These are phyloP conservation scores for Leccinum longicurvipes DNA, from an alignment of 768 basidiomycete genomes.

Conservation along the genomic window DNA sequence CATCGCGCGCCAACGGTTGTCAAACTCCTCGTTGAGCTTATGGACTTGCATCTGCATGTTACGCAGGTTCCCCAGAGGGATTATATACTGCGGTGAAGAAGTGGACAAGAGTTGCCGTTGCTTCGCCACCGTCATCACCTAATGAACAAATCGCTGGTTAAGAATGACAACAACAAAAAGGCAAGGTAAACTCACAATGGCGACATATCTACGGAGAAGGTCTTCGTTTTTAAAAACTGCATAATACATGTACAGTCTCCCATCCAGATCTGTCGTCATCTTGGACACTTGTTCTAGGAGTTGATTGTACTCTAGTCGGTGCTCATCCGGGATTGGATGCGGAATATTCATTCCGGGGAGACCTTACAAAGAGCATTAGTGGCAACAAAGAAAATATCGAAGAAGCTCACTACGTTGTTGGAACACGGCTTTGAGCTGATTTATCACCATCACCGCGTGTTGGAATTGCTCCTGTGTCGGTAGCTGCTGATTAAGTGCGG, in stretches of 20 bases:
- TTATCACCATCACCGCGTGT: constrained; percentile 27
- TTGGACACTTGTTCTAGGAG: constrained; percentile 49
- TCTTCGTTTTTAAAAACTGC: constrained; percentile 48
- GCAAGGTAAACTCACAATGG: constrained; percentile 45
- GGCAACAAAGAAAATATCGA: constrained; percentile 7
- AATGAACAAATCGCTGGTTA: constrained; percentile 6
- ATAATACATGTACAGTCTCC: constrained; percentile 45
- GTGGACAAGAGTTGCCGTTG: constrained; percentile 26
- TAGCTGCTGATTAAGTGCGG: constrained; percentile 4
- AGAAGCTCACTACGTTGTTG: constrained; percentile 28
- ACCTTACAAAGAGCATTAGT: constrained; percentile 27
- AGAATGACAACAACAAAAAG: constrained; percentile 10
- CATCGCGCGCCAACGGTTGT: constrained; percentile 26
- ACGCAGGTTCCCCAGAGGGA: constrained; percentile 38
- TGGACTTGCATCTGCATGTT: constrained; percentile 43
- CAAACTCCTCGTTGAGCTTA: constrained; percentile 41
- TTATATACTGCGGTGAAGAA: constrained; percentile 31
- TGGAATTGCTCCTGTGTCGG: constrained; percentile 35
- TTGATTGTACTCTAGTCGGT: constrained; percentile 49
- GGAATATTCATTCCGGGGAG: constrained; percentile 31
- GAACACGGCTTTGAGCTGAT: constrained; percentile 34
- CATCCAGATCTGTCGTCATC: constrained; percentile 46
- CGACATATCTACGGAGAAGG: constrained; percentile 44
- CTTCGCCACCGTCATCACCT: constrained; percentile 45
- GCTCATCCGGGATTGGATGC: constrained; percentile 48